A percentile compares a stretch with the other conserved stretches of the same genome.
phyloP scores from a whole-genome alignment of 805 yeast species.

The Lipomyces yamanashiensis region DNA sequence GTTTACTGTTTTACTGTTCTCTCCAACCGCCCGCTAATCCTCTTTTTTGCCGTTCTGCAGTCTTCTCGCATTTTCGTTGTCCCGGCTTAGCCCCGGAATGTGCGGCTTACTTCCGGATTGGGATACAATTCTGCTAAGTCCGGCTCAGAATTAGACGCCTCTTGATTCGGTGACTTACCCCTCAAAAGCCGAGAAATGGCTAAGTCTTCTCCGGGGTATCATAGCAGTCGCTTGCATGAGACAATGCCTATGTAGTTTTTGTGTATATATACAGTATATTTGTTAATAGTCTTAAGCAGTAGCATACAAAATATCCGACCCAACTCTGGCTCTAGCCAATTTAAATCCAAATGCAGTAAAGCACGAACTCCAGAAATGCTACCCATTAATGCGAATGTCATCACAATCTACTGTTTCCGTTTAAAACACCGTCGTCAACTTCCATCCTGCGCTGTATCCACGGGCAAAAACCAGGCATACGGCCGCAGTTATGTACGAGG shows the following conservation, averaged over 20 bases:
- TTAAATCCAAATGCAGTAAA: neutral
- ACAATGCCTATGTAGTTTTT: too few species aligned
- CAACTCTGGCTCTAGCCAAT: too few species aligned
- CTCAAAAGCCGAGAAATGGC: too few species aligned
- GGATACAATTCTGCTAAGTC: neutral
- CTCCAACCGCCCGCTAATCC: too few species aligned
- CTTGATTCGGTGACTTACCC: neutral
- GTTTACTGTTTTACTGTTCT: too few species aligned
- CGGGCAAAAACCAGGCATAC: constrained; percentile 40
- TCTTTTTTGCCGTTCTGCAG: neutral
- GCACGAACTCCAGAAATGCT: neutral
- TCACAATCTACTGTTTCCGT: neutral
- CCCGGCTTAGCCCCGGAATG: constrained; percentile 3
- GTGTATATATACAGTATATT: too few species aligned
- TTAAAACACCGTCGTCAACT: constrained; percentile 18
- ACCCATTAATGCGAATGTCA: neutral
- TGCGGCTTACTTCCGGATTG: constrained; percentile 9
- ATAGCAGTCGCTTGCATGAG: too few species aligned
- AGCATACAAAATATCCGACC: too few species aligned
- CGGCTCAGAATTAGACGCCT: neutral
- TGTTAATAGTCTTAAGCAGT: too few species aligned
- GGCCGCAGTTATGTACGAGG: constrained; percentile 41
- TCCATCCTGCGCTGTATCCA: constrained; percentile 40
- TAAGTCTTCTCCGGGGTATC: too few species aligned
- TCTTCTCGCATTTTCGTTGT: neutral